Evolutionary conservation across 805 yeast species (phyloP).

Genomic region (Tetrapisispora namnaoensis): DNA sequence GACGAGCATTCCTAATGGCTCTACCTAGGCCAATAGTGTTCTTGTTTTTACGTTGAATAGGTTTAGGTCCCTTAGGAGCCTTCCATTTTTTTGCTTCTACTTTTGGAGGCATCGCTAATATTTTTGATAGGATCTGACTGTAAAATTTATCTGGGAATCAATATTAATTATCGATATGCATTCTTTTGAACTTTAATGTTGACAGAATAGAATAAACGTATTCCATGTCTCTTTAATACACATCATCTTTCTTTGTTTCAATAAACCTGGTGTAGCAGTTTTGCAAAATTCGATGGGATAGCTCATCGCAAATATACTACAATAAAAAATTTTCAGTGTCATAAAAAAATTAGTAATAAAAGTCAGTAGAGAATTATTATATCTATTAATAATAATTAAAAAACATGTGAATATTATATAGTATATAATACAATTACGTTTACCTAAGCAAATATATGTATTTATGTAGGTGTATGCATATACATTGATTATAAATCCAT

Average conservation of each 20-base stretch:
- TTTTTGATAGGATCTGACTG: neutral
- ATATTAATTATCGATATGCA: no score
- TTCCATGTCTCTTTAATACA: no score
- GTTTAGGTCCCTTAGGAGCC: constrained; percentile 89
- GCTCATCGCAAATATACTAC: neutral
- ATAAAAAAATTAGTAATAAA: no score
- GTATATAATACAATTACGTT: neutral
- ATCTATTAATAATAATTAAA: neutral
- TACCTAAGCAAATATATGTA: neutral
- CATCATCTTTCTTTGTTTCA: no score
- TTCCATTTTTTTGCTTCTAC: constrained; percentile 64
- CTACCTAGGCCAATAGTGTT: constrained; percentile 82
- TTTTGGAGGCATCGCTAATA: constrained; percentile 31
- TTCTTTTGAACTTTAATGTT: no score
- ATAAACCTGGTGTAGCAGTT: neutral
- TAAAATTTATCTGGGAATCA: no score
- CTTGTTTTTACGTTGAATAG: constrained; percentile 73
- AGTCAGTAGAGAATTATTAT: no score
- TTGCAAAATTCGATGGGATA: neutral
- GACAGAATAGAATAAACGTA: no score
- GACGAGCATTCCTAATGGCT: constrained; percentile 65
- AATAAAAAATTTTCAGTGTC: neutral
- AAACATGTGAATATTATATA: neutral
- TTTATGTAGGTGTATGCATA: neutral
- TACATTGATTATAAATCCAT: neutral